Conservation (phyloP, 208 protist genomes). For the Leishmania mexicana region DNA sequence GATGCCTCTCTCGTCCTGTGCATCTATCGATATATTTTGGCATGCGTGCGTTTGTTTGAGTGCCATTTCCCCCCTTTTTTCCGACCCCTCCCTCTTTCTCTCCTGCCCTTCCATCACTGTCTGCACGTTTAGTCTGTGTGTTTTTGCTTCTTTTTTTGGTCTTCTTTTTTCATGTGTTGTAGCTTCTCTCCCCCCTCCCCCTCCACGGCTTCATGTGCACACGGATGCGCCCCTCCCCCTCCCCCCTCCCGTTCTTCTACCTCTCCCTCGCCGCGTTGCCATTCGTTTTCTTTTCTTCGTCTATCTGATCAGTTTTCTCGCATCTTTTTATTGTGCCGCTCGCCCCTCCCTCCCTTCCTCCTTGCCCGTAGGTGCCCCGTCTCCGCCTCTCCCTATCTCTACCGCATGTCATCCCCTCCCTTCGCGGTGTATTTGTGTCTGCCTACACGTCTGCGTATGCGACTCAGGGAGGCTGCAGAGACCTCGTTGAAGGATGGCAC, state of each 20-base stretch:
- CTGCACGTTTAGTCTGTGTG: background rate
- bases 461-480: background rate
- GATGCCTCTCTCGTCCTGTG: background rate
- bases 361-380: background rate
- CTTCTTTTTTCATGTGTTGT: background rate
- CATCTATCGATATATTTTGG: background rate
- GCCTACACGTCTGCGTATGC: background rate
- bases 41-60: background rate
- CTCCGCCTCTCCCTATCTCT: background rate
- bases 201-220: background rate
- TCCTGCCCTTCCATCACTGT: background rate
- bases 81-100: background rate
- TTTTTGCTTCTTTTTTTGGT: background rate
- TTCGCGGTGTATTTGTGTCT: background rate
- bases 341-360: background rate
- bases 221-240: background rate
- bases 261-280: background rate
- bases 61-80: constrained; percentile 5
- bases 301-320: background rate
- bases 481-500: background rate
- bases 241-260: background rate
- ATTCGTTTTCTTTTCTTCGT: background rate
- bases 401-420: background rate
- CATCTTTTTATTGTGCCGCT: background rate
- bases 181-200: background rate